Evolutionary conservation across 2,329 filamentous ascomycete species (phyloP).

Genomic region (Metarhizium sp.): DNA sequence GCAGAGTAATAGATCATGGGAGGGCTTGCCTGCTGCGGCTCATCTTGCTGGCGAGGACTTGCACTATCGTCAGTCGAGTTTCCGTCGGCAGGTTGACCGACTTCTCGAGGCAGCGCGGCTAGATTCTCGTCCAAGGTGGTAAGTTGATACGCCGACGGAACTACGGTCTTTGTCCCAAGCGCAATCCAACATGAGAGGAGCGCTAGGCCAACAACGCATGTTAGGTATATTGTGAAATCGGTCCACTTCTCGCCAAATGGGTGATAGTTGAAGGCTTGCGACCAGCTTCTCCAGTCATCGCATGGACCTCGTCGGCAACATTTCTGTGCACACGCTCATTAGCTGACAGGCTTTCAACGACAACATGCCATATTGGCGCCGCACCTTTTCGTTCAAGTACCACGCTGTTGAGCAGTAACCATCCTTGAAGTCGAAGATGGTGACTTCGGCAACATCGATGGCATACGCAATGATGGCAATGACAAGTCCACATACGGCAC

Average conservation of each 20-base stretch:
- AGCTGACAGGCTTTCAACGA: not conserved
- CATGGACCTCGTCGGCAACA: constrained; percentile 48
- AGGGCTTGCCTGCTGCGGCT: constrained; percentile 30
- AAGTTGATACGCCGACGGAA: constrained; percentile 79
- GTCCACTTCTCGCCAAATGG: constrained; percentile 48
- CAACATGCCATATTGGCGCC: not conserved
- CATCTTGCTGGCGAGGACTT: constrained; percentile 29
- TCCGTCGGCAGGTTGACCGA: constrained; percentile 24
- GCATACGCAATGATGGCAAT: constrained; percentile 81
- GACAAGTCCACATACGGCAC: constrained; percentile 78
- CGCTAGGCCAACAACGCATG: constrained; percentile 61
- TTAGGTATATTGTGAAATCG: constrained; percentile 70
- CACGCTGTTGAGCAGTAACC: constrained; percentile 70
- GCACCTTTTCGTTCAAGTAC: constrained; percentile 62
- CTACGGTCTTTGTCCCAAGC: constrained; percentile 83
- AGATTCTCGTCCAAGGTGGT: constrained; percentile 90
- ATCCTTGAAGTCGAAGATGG: constrained; percentile 83
- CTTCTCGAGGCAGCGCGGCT: constrained; percentile 43
- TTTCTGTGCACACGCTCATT: constrained; percentile 23
- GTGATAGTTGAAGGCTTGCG: constrained; percentile 34
- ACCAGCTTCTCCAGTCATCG: constrained; percentile 48
- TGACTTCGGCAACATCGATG: constrained; percentile 78
- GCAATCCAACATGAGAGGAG: constrained; percentile 69
- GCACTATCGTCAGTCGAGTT: constrained; percentile 34
- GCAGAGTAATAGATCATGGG: constrained; percentile 94